Evolutionary conservation across 23 red algal species (phyloP).

Genomic region (Chondrus crispus): DNA sequence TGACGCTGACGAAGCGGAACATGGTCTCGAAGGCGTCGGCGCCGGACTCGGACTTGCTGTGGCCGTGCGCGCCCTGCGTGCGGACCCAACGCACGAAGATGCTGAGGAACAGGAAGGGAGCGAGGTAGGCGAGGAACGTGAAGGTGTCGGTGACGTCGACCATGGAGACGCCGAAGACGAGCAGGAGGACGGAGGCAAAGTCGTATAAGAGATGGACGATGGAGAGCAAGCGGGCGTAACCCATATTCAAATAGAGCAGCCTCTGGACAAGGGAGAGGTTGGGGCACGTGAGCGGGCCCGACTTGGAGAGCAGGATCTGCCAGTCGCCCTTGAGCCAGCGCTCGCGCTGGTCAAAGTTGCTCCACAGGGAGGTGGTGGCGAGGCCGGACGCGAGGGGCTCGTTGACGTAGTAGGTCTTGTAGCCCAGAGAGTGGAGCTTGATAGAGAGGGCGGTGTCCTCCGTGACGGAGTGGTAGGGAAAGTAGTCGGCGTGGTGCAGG

Average conservation of each 20-base stretch:
- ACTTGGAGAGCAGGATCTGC: slow-evolving; percentile 41
- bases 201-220: slow-evolving; percentile 27
- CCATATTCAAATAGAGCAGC: slow-evolving; percentile 35
- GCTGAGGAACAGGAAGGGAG: neutral
- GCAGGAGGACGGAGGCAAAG: neutral
- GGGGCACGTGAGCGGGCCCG: neutral
- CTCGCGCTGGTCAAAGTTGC: slow-evolving; percentile 49
- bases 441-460: slow-evolving; percentile 59
- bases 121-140: slow-evolving; percentile 5
- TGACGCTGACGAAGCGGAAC: slow-evolving; percentile 30
- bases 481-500: neutral
- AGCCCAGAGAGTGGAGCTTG: slow-evolving; percentile 31
- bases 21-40: slow-evolving; percentile 35
- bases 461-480: slow-evolving; percentile 40
- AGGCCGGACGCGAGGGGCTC: slow-evolving; percentile 50
- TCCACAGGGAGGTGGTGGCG: slow-evolving; percentile 15
- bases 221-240: slow-evolving; percentile 25
- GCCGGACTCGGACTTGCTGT: neutral
- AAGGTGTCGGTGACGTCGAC: slow-evolving; percentile 25
- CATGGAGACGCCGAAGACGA: slow-evolving; percentile 13
- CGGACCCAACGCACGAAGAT: neutral
- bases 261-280: slow-evolving; percentile 35
- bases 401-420: slow-evolving; percentile 50
- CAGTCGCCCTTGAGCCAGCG: slow-evolving; percentile 55
- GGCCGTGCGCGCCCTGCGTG: neutral